Percentiles rank a stretch among this genome's conserved stretches.
Evolutionary conservation across 331 rosid species (phyloP).

Genomic region (Prunus yedoensis): DNA sequence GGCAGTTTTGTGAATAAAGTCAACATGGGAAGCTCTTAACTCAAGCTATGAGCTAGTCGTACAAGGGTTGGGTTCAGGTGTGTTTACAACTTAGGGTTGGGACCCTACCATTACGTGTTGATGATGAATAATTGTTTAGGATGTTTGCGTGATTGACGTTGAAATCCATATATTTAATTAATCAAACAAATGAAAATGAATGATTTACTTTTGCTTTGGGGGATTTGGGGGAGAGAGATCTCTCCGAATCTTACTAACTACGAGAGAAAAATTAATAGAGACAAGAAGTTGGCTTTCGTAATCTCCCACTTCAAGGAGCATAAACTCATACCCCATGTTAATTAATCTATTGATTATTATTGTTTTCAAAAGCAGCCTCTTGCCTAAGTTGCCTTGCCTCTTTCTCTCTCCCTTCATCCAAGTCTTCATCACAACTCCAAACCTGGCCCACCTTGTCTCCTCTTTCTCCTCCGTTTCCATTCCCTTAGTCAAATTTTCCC

Average conservation of each 20-base stretch:
- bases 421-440: constrained; percentile 81
- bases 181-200: no score
- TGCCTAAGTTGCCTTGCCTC: constrained; percentile 1
- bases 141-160: constrained; percentile 39
- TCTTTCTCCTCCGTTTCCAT: no score
- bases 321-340: neutral
- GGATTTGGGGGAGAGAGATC: no score
- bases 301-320: constrained; percentile 63
- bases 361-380: constrained; percentile 20
- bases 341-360: constrained; percentile 20
- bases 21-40: no score
- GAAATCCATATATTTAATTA: no score
- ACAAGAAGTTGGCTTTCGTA: constrained; percentile 30
- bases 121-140: constrained; percentile 61
- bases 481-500: no score
- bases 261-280: constrained; percentile 35
- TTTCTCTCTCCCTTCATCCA: constrained; percentile 27
- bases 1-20: no score
- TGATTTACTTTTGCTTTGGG: no score
- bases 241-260: constrained; percentile 95
- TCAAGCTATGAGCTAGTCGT: neutral
- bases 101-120: constrained; percentile 46
- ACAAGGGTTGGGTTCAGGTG: constrained; percentile 30
- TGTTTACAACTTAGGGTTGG: no score
- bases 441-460: neutral